These are phyloP conservation scores for Chytriomyces sp. DNA, from an alignment of 192 early-diverging fungal species.

Conservation along the genomic window DNA sequence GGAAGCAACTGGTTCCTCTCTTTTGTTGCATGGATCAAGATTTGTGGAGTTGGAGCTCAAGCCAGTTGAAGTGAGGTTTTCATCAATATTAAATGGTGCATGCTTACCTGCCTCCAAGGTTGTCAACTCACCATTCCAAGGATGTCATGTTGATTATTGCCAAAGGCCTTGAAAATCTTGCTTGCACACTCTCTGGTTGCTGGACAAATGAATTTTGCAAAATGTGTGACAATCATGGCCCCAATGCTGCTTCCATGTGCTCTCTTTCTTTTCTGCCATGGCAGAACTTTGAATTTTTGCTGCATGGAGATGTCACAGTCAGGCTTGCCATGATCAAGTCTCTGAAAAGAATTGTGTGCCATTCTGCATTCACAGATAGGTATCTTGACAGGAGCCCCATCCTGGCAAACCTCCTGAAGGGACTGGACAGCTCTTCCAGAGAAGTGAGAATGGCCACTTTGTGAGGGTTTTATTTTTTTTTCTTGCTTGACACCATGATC, in stretches of 20 bases:
- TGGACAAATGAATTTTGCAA: background rate
- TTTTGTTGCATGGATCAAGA: background rate
- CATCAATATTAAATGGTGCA: too few species aligned
- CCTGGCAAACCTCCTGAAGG: background rate
- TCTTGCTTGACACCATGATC: too few species aligned
- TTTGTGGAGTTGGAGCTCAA: slow-evolving; percentile 10
- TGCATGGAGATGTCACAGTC: background rate
- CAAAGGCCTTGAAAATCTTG: background rate
- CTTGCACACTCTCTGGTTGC: slow-evolving; percentile 9
- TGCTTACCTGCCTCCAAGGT: background rate
- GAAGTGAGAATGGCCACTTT: slow-evolving; percentile 7
- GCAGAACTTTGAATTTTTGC: slow-evolving; percentile 15
- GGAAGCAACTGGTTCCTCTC: too few species aligned
- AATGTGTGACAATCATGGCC: background rate
- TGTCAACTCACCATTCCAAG: background rate
- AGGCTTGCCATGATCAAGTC: background rate
- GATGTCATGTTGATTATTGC: background rate
- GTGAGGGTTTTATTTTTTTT: slow-evolving; percentile 1
- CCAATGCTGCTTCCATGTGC: background rate
- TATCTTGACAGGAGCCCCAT: background rate
- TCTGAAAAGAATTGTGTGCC: background rate
- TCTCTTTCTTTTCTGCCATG: slow-evolving; percentile 13
- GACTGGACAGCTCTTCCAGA: slow-evolving; percentile 3
- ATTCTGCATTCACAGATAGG: background rate
- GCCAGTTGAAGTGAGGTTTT: background rate